A percentile compares a stretch with the other conserved stretches of the same genome.
phyloP scores from a whole-genome alignment of 441 rosid genomes.

The Pelargonium australe region DNA sequence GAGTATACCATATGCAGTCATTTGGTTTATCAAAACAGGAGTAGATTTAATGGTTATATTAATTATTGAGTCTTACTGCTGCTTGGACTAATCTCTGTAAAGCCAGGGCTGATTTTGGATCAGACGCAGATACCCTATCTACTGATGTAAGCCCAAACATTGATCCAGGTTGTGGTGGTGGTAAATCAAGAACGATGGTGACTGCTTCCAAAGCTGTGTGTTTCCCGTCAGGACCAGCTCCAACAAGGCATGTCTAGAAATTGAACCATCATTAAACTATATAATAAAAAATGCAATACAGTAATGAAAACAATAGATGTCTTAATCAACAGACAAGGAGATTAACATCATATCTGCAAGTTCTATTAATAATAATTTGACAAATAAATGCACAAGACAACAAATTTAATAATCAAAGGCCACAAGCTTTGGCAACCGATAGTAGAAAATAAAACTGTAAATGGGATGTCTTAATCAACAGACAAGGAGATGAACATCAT shows the following conservation, averaged over 20 bases:
- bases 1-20: neutral
- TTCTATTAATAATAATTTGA: neutral
- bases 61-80: constrained; percentile 58
- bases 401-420: neutral
- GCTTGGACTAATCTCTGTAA: constrained; percentile 98
- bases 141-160: constrained; percentile 85
- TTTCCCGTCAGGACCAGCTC: constrained; percentile 99
- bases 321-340: constrained; percentile 9
- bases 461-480: neutral
- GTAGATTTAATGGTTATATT: constrained; percentile 8
- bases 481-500: constrained; percentile 12
- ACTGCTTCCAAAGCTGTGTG: constrained; percentile 99
- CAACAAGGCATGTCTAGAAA: constrained; percentile 92
- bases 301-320: neutral
- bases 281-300: constrained; percentile 11
- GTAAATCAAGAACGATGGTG: constrained; percentile 97
- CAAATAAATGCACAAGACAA: neutral
- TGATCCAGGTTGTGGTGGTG: constrained; percentile 99
- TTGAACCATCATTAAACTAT: constrained; percentile 12
- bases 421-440: neutral
- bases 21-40: neutral
- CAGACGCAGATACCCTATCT: constrained; percentile 90
- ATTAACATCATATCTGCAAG: constrained; percentile 3
- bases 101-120: constrained; percentile 98
- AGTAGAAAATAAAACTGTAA: neutral